Percentiles rank a stretch among this genome's conserved stretches.
Conservation (phyloP, 768 basidiomycete species). For the Boletellus emodensis region DNA sequence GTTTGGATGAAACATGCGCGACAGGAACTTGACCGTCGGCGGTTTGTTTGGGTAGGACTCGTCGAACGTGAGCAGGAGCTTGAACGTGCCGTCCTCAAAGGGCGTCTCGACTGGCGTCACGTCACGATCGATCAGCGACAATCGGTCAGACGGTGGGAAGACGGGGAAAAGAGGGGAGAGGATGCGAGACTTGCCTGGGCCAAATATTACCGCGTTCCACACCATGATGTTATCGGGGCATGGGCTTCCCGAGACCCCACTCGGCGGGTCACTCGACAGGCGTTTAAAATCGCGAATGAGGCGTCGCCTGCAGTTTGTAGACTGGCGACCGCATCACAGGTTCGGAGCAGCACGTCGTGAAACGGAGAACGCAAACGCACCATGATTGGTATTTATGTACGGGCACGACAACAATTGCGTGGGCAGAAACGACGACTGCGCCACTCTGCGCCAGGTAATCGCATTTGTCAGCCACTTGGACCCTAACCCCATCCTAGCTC, state of each 20-base stretch:
- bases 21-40: conserved; percentile 94
- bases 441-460: not conserved
- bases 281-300: conserved; percentile 98
- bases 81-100: conserved; percentile 99
- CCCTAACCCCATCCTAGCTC: conserved; percentile 23
- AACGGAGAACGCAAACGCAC: conserved; percentile 7
- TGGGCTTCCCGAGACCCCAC: conserved; percentile 95
- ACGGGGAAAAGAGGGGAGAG: not conserved
- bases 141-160: conserved; percentile 1
- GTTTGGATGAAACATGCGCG: conserved; percentile 98
- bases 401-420: not conserved
- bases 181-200: conserved; percentile 68
- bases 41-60: conserved; percentile 99
- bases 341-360: not conserved
- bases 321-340: conserved; percentile 42
- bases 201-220: conserved; percentile 99
- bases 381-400: conserved; percentile 12
- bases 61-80: conserved; percentile 90
- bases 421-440: not conserved
- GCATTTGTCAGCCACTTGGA: conserved; percentile 23
- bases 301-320: conserved; percentile 89
- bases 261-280: conserved; percentile 89
- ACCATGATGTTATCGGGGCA: conserved; percentile 99
- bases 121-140: not conserved
- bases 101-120: conserved; percentile 80